Conservation (phyloP, 441 rosid species). For the Corymbia citriodora region DNA sequence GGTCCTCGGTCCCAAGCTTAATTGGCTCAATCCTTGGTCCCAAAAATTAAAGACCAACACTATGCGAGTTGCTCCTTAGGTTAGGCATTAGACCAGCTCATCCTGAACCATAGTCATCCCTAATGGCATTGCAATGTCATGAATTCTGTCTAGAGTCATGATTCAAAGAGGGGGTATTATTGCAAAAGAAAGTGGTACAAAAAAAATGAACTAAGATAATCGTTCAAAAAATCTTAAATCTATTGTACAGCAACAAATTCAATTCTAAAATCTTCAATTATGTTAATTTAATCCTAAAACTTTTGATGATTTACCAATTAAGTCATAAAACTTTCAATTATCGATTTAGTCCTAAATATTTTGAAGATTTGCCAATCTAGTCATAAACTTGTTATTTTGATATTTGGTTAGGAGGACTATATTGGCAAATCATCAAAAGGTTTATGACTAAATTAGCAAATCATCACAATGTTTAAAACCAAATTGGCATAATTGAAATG, state of each 20-base stretch:
- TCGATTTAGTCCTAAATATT: no score
- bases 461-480: neutral
- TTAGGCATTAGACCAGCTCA: no score
- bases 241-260: accelerated
- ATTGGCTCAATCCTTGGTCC: no score
- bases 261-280: no score
- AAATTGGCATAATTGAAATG: neutral
- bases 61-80: no score
- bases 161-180: neutral
- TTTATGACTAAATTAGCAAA: neutral
- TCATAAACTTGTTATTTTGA: neutral
- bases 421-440: neutral
- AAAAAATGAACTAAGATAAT: neutral
- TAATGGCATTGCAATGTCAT: neutral
- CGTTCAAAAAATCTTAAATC: neutral
- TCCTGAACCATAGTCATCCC: no score
- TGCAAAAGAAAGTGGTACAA: neutral
- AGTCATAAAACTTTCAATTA: neutral
- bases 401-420: neutral
- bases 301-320: no score
- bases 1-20: no score
- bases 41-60: no score
- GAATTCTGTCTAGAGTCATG: neutral
- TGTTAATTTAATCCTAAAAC: accelerated
- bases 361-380: neutral